Evolutionary conservation across 2,329 filamentous ascomycete species (phyloP).

Genomic region (Aspergillus sp.): DNA sequence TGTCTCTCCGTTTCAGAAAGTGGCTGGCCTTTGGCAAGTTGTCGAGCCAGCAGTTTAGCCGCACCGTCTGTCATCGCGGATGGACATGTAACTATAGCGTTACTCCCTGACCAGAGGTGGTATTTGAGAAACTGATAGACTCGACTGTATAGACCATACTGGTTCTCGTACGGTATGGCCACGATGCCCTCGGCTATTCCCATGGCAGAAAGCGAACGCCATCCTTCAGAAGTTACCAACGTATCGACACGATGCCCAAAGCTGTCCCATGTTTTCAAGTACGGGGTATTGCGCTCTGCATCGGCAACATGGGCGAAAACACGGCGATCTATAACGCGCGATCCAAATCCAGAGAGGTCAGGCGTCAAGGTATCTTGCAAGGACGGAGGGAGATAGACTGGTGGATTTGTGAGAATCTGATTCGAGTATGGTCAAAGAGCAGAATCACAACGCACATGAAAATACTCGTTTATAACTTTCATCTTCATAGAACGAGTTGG

Average conservation of each 20-base stretch:
- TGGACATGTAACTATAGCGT: slow-evolving; percentile 21
- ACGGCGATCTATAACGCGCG: not conserved
- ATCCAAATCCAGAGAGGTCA: not conserved
- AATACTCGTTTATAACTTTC: not conserved
- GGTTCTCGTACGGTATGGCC: slow-evolving; percentile 13
- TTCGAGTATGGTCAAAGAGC: not conserved
- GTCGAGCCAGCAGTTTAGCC: slow-evolving; percentile 13
- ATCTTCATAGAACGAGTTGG: slow-evolving; percentile 2
- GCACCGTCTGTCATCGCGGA: slow-evolving; percentile 25
- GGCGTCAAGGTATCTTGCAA: not conserved
- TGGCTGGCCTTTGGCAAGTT: not conserved
- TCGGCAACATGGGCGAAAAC: not conserved
- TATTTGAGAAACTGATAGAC: slow-evolving; percentile 18
- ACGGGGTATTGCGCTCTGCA: slow-evolving; percentile 1
- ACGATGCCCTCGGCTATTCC: slow-evolving; percentile 22
- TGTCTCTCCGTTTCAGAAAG: not conserved
- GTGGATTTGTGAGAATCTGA: not conserved
- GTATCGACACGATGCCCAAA: slow-evolving; percentile 9
- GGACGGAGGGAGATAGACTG: not conserved
- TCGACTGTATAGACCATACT: slow-evolving; percentile 3
- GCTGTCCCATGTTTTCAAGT: not conserved
- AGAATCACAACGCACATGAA: not conserved
- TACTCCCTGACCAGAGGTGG: slow-evolving; percentile 18
- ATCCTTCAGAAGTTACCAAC: slow-evolving; percentile 20
- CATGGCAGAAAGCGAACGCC: slow-evolving; percentile 17